These are phyloP conservation scores for Ophiosphaerella korrae DNA, from an alignment of 2,329 filamentous ascomycete genomes.

Conservation along the genomic window DNA sequence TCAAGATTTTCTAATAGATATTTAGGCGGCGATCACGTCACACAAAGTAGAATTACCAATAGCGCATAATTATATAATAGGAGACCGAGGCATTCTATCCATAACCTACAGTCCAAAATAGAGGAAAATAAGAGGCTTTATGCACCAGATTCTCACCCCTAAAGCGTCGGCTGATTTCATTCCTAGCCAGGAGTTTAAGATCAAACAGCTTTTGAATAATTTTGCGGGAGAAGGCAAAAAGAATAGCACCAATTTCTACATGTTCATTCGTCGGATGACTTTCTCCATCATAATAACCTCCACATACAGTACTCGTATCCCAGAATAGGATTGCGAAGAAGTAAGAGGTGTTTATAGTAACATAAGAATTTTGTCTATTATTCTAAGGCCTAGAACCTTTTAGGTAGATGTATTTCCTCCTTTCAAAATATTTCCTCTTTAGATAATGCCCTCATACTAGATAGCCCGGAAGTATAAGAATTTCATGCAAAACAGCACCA, in stretches of 20 bases:
- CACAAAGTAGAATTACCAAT: constrained; percentile 43
- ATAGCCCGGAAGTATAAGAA: constrained; percentile 1
- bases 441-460: constrained; percentile 10
- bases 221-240: constrained; percentile 38
- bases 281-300: constrained; percentile 22
- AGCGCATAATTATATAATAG: constrained; percentile 40
- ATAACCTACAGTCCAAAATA: constrained; percentile 46
- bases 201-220: constrained; percentile 49
- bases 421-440: constrained; percentile 15
- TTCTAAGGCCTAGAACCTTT: constrained; percentile 13
- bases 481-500: constrained; percentile 9
- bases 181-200: constrained; percentile 50
- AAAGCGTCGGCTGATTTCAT: constrained; percentile 41
- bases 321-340: constrained; percentile 19
- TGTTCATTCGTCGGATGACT: constrained; percentile 19
- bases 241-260: constrained; percentile 22
- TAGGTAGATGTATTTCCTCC: constrained; percentile 17
- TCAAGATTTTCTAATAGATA: too few species aligned
- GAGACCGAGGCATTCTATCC: constrained; percentile 43
- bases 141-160: constrained; percentile 41
- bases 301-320: constrained; percentile 23
- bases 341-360: constrained; percentile 16
- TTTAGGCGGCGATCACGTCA: constrained; percentile 35
- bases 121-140: constrained; percentile 41
- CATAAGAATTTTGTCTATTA: constrained; percentile 19